Evolutionary conservation across 2,329 filamentous ascomycete genomes (phyloP).

Genomic region (Hirsutella minnesotensis): DNA sequence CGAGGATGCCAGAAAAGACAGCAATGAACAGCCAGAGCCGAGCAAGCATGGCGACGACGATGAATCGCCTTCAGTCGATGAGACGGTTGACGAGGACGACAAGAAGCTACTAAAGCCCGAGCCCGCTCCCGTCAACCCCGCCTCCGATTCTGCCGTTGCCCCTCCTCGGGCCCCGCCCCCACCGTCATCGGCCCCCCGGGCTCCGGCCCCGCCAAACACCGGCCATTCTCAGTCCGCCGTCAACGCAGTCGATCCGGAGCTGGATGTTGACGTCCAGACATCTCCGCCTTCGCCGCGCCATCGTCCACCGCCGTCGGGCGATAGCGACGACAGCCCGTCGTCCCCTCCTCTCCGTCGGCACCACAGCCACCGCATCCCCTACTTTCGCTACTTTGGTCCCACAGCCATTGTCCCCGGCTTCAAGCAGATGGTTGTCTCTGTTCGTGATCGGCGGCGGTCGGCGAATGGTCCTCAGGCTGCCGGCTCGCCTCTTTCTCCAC

Average conservation of each 20-base stretch:
- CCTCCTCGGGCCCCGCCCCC: neutral
- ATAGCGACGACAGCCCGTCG: constrained; percentile 13
- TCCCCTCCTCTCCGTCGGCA: constrained; percentile 37
- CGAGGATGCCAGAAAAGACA: constrained; percentile 37
- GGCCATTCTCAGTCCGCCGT: neutral
- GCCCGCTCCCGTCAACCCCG: neutral
- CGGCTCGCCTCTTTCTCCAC: constrained; percentile 34
- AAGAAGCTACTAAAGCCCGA: neutral
- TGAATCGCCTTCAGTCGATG: constrained; percentile 1
- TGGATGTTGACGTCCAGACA: constrained; percentile 11
- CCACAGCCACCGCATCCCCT: constrained; percentile 60
- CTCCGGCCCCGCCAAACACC: neutral
- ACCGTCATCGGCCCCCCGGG: neutral
- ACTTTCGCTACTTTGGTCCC: constrained; percentile 82
- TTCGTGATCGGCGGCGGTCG: constrained; percentile 53
- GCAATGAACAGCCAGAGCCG: constrained; percentile 9
- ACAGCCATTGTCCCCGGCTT: constrained; percentile 87
- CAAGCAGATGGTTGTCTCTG: constrained; percentile 81
- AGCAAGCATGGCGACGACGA: constrained; percentile 11
- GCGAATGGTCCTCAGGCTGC: constrained; percentile 44
- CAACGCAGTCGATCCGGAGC: constrained; percentile 11
- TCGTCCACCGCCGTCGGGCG: constrained; percentile 4
- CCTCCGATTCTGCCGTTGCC: neutral
- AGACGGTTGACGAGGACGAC: neutral
- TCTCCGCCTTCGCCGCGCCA: constrained; percentile 6